These are phyloP conservation scores for Stephanodiscus minutulus DNA, from an alignment of 108 stramenopile species.

Conservation along the genomic window DNA sequence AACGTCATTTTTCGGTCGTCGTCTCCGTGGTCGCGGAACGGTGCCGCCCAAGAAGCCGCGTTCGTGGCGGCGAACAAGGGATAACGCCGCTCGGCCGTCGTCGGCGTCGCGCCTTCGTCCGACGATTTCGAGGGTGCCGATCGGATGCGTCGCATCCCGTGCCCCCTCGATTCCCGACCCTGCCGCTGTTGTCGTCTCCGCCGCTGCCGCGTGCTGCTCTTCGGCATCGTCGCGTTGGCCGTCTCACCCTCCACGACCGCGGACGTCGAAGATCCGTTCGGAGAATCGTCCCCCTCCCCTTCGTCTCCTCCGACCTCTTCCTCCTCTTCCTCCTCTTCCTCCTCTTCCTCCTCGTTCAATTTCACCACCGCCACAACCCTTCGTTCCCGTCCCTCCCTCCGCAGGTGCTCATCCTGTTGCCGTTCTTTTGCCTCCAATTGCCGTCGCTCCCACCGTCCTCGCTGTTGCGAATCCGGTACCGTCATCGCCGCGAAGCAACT, in stretches of 20 bases:
- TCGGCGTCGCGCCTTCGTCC: neutral
- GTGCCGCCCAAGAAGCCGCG: too few relatives aligned
- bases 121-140: constrained; percentile 21
- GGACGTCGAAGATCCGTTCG: neutral
- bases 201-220: neutral
- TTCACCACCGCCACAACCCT: neutral
- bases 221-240: neutral
- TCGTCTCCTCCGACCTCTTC: neutral
- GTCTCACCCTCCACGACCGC: neutral
- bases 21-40: neutral
- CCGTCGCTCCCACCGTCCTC: constrained; percentile 11
- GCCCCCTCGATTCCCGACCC: neutral
- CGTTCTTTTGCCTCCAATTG: neutral
- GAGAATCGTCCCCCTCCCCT: neutral
- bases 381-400: constrained; percentile 8
- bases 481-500: neutral
- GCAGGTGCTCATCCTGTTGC: constrained; percentile 14
- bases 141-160: constrained; percentile 13
- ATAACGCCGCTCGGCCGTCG: neutral
- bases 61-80: too few relatives aligned
- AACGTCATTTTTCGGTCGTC: too few relatives aligned
- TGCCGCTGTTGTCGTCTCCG: neutral
- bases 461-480: neutral
- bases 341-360: constrained; percentile 10
- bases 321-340: neutral